Conservation (phyloP, 345 rosid genomes). For the Draba incana region DNA sequence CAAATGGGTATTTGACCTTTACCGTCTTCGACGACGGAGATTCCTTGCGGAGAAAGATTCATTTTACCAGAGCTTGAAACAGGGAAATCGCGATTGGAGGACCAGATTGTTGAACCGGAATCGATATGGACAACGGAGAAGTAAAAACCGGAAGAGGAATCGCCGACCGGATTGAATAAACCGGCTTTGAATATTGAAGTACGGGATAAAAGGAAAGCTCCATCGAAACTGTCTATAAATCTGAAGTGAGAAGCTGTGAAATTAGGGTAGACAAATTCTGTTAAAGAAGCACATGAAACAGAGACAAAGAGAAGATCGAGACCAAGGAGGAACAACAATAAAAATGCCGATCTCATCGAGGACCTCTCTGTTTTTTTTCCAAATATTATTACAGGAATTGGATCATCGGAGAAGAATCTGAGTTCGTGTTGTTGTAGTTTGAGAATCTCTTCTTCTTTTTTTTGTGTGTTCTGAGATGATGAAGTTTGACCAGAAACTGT, state of each 20-base stretch:
- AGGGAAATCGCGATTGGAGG: slow-evolving; percentile 75
- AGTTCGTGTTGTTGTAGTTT: slow-evolving; percentile 26
- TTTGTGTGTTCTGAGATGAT: slow-evolving; percentile 8
- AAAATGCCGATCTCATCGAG: slow-evolving; percentile 54
- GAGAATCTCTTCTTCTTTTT: not conserved
- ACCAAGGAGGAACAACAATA: slow-evolving; percentile 43
- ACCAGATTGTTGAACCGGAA: slow-evolving; percentile 71
- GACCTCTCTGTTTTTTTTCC: slow-evolving; percentile 25
- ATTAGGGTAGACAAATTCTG: slow-evolving; percentile 61
- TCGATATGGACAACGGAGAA: slow-evolving; percentile 65
- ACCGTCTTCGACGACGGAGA: slow-evolving; percentile 53
- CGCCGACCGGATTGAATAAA: slow-evolving; percentile 53
- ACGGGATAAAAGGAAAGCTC: slow-evolving; percentile 69
- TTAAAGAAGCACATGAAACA: slow-evolving; percentile 45
- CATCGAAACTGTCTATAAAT: slow-evolving; percentile 49
- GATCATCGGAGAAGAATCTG: slow-evolving; percentile 34
- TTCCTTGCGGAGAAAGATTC: slow-evolving; percentile 61
- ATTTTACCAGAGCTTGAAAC: slow-evolving; percentile 63
- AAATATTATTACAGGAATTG: slow-evolving; percentile 2
- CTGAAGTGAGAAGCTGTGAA: slow-evolving; percentile 66
- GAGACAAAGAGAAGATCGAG: slow-evolving; percentile 34
- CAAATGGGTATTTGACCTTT: slow-evolving; percentile 49
- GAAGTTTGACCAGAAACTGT: slow-evolving; percentile 27
- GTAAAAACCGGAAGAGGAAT: slow-evolving; percentile 54
- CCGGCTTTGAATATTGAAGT: slow-evolving; percentile 65